Evolutionary conservation across 352 stramenopile genomes (phyloP).

Genomic region (Phytophthora multivora): DNA sequence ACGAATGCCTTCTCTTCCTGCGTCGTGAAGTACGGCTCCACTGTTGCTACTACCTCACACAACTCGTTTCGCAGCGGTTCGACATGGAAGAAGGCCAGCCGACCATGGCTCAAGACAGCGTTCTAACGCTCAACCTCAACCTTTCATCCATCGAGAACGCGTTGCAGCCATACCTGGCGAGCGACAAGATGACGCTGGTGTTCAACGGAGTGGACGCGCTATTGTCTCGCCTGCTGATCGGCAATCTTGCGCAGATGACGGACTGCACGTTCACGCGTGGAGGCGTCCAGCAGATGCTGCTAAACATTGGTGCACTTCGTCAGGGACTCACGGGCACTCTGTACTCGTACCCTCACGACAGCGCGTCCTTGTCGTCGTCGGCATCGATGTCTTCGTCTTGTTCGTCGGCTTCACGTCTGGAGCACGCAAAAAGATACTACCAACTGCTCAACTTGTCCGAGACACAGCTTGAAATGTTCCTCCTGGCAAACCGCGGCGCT

Average conservation of each 20-base stretch:
- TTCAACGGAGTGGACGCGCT: constrained; percentile 78
- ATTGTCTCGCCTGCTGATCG: constrained; percentile 66
- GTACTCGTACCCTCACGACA: constrained; percentile 75
- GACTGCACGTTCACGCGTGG: constrained; percentile 65
- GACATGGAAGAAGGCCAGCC: constrained; percentile 57
- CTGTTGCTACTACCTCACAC: constrained; percentile 81
- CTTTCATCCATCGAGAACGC: constrained; percentile 77
- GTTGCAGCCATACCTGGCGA: constrained; percentile 70
- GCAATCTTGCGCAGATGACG: constrained; percentile 67
- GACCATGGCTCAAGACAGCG: constrained; percentile 74
- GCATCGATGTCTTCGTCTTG: constrained; percentile 26
- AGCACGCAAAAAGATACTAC: constrained; percentile 82
- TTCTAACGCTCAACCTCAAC: constrained; percentile 79
- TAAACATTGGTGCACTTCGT: constrained; percentile 78
- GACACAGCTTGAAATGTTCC: constrained; percentile 79
- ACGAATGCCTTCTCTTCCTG: constrained; percentile 81
- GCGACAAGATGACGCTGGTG: constrained; percentile 73
- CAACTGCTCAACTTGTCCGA: constrained; percentile 73
- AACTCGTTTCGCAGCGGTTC: constrained; percentile 69
- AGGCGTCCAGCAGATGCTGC: constrained; percentile 80
- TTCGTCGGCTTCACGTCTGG: constrained; percentile 56
- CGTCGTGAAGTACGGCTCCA: constrained; percentile 77
- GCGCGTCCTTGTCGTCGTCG: constrained; percentile 23
- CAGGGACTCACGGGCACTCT: constrained; percentile 74
- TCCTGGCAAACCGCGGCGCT: constrained; percentile 72